Evolutionary conservation across 176 grass and related monocot genomes (phyloP).

Genomic region (maize (Zea mays)): DNA sequence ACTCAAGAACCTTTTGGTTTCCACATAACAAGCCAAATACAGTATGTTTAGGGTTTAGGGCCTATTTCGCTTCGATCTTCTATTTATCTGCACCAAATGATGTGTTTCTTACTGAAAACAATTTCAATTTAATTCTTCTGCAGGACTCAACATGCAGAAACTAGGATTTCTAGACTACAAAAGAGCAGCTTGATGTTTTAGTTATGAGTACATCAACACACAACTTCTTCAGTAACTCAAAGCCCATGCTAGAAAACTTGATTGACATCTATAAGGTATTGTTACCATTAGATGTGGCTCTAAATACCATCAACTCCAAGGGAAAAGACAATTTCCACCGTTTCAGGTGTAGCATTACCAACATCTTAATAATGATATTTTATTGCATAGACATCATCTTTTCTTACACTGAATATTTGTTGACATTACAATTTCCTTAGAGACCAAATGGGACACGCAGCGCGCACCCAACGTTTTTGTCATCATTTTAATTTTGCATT

Average conservation of each 20-base stretch:
- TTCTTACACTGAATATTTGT: no score
- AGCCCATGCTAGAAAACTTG: slow-evolving; percentile 12
- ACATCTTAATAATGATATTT: no score
- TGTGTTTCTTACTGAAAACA: neutral
- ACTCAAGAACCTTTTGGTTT: slow-evolving; percentile 6
- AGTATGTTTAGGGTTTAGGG: neutral
- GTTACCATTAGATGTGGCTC: no score
- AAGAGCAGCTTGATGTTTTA: slow-evolving; percentile 9
- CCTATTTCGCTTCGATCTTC: neutral
- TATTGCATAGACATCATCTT: no score
- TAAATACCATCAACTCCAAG: no score
- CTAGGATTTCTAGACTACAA: slow-evolving; percentile 3
- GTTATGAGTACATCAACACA: slow-evolving; percentile 20
- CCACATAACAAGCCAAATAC: neutral
- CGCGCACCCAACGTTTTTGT: no score
- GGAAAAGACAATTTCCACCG: no score
- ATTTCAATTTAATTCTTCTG: neutral
- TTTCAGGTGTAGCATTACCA: no score
- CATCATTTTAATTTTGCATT: no score
- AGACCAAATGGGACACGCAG: no score
- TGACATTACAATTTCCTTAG: no score
- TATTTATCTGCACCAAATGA: neutral
- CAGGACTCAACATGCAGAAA: slow-evolving; percentile 1
- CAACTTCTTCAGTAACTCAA: slow-evolving; percentile 24
- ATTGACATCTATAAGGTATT: slow-evolving; percentile 34